Conservation (phyloP, 768 basidiomycete species). For the Russula olivacea region DNA sequence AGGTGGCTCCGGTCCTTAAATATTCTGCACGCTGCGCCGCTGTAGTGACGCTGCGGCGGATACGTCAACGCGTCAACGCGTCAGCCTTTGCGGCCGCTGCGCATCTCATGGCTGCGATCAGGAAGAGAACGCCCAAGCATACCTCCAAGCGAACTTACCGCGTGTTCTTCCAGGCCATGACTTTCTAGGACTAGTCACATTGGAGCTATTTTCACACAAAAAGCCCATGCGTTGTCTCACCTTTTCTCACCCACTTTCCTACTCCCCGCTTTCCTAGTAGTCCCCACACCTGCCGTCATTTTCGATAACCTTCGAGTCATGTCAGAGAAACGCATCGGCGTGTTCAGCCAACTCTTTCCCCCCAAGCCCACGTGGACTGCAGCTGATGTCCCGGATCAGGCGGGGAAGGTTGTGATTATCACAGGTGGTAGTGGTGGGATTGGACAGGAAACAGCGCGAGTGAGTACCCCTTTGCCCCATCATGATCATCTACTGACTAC, state of each 20-base stretch:
- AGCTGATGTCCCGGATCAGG: conserved; percentile 28
- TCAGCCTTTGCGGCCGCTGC: background rate
- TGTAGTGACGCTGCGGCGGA: too few relatives aligned
- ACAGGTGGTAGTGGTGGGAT: conserved; percentile 28
- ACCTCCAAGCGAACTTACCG: background rate
- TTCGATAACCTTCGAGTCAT: background rate
- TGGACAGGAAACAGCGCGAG: conserved; percentile 24
- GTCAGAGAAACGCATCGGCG: conserved; percentile 9
- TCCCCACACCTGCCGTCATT: background rate
- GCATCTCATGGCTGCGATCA: background rate
- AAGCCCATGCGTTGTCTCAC: background rate
- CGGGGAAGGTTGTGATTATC: conserved; percentile 28
- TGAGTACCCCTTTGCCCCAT: background rate
- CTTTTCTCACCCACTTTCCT: too few relatives aligned
- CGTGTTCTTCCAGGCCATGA: background rate
- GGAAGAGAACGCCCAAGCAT: background rate
- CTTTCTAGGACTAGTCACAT: background rate
- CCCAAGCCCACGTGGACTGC: conserved; percentile 18
- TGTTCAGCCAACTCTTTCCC: conserved; percentile 16
- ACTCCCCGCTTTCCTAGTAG: background rate
- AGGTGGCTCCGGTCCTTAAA: background rate
- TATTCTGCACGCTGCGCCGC: too few relatives aligned
- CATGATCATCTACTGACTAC: background rate
- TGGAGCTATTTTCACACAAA: background rate
- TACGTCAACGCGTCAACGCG: too few relatives aligned